Evolutionary conservation across 2,329 filamentous ascomycete genomes (phyloP).

Genomic region (Trichoderma hamatum): DNA sequence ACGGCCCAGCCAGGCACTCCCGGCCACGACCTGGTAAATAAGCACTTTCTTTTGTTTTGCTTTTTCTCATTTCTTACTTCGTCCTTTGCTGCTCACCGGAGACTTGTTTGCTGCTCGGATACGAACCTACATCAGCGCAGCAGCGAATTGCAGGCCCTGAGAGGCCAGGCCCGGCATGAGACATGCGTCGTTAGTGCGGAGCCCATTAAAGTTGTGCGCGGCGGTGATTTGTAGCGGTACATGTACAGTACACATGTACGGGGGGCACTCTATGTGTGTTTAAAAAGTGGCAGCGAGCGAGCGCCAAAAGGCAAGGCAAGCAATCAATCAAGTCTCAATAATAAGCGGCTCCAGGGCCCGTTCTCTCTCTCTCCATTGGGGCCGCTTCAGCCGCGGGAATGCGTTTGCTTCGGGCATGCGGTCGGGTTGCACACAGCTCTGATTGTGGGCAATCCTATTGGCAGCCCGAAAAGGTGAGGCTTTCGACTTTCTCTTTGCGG

Average conservation of each 20-base stretch:
- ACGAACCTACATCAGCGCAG: slow-evolving; percentile 3
- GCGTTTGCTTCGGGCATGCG: neutral
- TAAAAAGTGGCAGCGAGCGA: neutral
- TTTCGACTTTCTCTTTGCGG: neutral
- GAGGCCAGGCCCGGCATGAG: slow-evolving; percentile 11
- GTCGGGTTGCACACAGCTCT: neutral
- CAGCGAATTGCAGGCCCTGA: slow-evolving; percentile 2
- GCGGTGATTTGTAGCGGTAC: neutral
- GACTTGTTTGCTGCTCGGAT: slow-evolving; percentile 1
- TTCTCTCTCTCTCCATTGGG: neutral
- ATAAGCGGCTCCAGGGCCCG: neutral
- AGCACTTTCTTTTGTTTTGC: neutral
- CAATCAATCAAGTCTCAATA: neutral
- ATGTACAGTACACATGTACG: too few relatives aligned
- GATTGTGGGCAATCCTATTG: slow-evolving; percentile 7
- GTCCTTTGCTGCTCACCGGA: neutral
- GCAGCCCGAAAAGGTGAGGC: slow-evolving; percentile 1
- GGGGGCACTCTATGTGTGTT: neutral
- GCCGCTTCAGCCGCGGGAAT: neutral
- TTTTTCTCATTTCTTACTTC: neutral
- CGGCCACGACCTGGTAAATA: neutral
- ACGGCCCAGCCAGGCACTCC: neutral
- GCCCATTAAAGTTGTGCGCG: neutral
- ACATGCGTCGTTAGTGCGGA: slow-evolving; percentile 16
- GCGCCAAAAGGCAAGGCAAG: neutral